Base-by-base conservation (phyloP, 2,329 filamentous ascomycete species). In the Verticillium nubilum region DNA sequence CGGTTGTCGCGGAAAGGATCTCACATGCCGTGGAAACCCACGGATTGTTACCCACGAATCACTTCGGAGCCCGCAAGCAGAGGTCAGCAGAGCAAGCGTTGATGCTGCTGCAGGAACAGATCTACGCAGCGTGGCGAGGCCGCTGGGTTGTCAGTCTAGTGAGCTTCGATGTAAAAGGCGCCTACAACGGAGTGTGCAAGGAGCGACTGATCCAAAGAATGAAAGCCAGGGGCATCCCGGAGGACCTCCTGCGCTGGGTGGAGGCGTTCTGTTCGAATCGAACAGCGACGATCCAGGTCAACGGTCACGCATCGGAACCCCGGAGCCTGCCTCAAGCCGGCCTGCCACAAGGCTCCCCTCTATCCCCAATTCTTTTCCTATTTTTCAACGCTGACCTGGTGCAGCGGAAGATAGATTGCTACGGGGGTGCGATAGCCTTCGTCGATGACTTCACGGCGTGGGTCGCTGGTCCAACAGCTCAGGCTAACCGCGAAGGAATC, bases 141-240 rank as follows among this genome's bases (percentile, higher is more conserved):
- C 23, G 50, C 5, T 68, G 68, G 61, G 67, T 71, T 9, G 61
- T 74, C 7, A 73, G 69, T 56, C 64, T 75, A 10, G 64, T 74
- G 54, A 73, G 68, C 58, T 76, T 76, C 56, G 70, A 77, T 64
- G 65, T 77, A 2, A 76, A 77, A 61, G 72, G 73, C n/a, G 74
- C 72, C 56, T 77, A 74, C 59, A 77, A 77, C 56, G 66, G 74
- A 23, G 72, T 77, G 19, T 73, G 63, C 26, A 74, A 73, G 60
- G 67, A 73, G 52, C 59, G 70, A 64, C 60, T 67, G 6, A 27
- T 67, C 28, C 53, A 65, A 52, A 64, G 63, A 58, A 58, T 68
- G 47, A 58, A 50, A 31, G 65, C 62, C 17, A 57, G 69, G 57
- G 64, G 65, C 6, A 65, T 71, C 27, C 67, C 63, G 5, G 42